Conservation (phyloP, 1,139 yeast genomes). For the Meyerozyma athensensis region DNA sequence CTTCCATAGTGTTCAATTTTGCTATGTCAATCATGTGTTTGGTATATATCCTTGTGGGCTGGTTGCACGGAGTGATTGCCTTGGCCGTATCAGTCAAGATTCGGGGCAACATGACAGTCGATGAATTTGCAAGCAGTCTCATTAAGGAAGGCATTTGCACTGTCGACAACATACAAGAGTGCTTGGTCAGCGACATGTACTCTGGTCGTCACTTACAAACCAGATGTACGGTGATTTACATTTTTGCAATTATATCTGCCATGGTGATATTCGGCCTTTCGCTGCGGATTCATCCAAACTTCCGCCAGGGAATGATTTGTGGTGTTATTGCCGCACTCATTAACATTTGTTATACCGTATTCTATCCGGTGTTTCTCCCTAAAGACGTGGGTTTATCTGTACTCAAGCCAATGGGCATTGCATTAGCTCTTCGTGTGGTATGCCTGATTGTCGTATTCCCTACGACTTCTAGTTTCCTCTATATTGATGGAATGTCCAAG, state of each 20-base stretch:
- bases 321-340: constrained; percentile 22
- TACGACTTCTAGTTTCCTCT: constrained; percentile 23
- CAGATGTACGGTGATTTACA: constrained; percentile 21
- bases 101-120: constrained; percentile 22
- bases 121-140: constrained; percentile 15
- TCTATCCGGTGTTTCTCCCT: constrained; percentile 26
- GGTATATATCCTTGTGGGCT: constrained; percentile 17
- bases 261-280: constrained; percentile 23
- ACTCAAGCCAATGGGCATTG: constrained; percentile 23
- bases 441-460: constrained; percentile 25
- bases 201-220: constrained; percentile 28
- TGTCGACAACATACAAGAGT: constrained; percentile 15
- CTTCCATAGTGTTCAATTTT: constrained; percentile 18
- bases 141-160: constrained; percentile 28
- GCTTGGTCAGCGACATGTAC: constrained; percentile 21
- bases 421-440: constrained; percentile 19
- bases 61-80: constrained; percentile 24
- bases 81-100: constrained; percentile 22
- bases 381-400: constrained; percentile 16
- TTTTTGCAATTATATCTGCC: constrained; percentile 23
- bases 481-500: constrained; percentile 16
- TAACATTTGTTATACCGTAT: constrained; percentile 22
- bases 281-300: constrained; percentile 18
- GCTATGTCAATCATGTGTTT: constrained; percentile 15
- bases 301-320: constrained; percentile 18